Percentiles rank a stretch among this genome's conserved stretches.
Conservation (phyloP, 345 rosid genomes). For the Aethionema arabicum region DNA sequence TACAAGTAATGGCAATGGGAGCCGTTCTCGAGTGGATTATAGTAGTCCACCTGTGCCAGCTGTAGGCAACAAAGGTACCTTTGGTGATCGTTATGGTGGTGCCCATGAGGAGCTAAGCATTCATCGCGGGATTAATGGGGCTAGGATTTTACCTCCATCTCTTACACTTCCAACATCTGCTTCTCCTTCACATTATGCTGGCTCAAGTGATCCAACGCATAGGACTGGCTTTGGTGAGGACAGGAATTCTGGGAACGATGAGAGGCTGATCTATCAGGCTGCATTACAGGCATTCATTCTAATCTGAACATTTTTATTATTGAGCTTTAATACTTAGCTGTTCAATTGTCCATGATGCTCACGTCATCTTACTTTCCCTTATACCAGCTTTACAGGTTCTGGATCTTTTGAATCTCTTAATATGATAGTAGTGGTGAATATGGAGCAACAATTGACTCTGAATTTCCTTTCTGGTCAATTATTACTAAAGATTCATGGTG, state of each 20-base stretch:
- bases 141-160: slow-evolving; percentile 69
- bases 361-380: neutral
- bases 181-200: slow-evolving; percentile 43
- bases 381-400: slow-evolving; percentile 8
- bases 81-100: slow-evolving; percentile 48
- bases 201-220: slow-evolving; percentile 48
- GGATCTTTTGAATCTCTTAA: slow-evolving; percentile 13
- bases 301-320: slow-evolving; percentile 7
- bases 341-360: slow-evolving; percentile 8
- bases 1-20: slow-evolving; percentile 36
- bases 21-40: slow-evolving; percentile 38
- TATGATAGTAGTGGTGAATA: slow-evolving; percentile 6
- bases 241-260: slow-evolving; percentile 52
- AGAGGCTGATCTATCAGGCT: slow-evolving; percentile 84
- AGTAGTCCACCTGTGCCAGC: slow-evolving; percentile 34
- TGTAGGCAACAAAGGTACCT: slow-evolving; percentile 17
- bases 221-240: slow-evolving; percentile 56
- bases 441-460: slow-evolving; percentile 7
- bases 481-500: slow-evolving; percentile 8
- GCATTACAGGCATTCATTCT: slow-evolving; percentile 72
- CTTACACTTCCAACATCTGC: slow-evolving; percentile 49
- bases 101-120: slow-evolving; percentile 43
- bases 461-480: neutral
- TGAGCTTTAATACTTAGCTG: slow-evolving; percentile 14
- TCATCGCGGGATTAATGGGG: slow-evolving; percentile 57